These are phyloP conservation scores for Phytophthora pluvialis DNA, from an alignment of 352 stramenopile species.

Conservation along the genomic window DNA sequence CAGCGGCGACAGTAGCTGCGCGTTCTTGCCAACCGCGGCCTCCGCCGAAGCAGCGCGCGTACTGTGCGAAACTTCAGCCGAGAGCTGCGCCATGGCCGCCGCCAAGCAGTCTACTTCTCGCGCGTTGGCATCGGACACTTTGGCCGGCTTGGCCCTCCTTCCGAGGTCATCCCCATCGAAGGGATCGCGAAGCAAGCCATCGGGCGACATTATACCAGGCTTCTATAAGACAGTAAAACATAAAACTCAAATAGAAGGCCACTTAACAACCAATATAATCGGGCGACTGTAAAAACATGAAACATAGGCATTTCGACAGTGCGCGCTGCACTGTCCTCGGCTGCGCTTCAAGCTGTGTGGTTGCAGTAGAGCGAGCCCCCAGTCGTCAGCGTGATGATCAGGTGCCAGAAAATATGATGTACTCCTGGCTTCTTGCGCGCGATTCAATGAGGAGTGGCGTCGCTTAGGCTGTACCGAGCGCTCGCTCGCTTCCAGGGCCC, in stretches of 20 bases:
- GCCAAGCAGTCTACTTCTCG: not conserved
- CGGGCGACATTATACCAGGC: too few relatives aligned
- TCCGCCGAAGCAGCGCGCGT: not conserved
- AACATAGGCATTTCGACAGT: not conserved
- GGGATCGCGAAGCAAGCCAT: too few relatives aligned
- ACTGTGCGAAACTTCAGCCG: not conserved
- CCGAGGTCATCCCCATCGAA: not conserved
- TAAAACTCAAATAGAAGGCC: too few relatives aligned
- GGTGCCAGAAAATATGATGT: not conserved
- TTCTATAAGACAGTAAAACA: too few relatives aligned
- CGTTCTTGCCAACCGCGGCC: too few relatives aligned
- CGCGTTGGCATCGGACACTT: not conserved
- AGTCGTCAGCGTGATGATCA: not conserved
- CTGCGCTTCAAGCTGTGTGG: slow-evolving; percentile 1
- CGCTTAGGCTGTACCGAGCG: not conserved
- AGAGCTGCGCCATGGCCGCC: not conserved
- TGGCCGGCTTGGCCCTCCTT: too few relatives aligned
- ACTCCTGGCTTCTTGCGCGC: not conserved
- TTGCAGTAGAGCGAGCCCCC: not conserved
- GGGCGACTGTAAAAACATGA: not conserved
- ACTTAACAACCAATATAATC: too few relatives aligned
- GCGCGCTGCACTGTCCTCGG: too few relatives aligned
- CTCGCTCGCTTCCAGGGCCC: not conserved
- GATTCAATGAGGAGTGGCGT: not conserved
- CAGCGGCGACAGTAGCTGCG: not conserved